Evolutionary conservation across 1,284 basidiomycete genomes (phyloP).

Genomic region (Ganoderma multipileum): DNA sequence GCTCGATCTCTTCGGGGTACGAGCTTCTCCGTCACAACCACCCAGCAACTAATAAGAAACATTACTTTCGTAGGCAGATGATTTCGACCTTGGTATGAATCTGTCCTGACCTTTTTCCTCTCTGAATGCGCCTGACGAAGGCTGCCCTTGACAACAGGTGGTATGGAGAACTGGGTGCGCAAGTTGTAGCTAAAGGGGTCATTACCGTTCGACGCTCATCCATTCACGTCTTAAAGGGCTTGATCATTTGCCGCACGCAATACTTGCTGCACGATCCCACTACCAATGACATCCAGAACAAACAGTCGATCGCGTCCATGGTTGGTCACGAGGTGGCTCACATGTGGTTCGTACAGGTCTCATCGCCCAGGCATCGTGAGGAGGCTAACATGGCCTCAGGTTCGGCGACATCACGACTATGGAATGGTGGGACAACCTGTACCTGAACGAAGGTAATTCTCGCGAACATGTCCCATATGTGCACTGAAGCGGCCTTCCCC

Average conservation of each 20-base stretch:
- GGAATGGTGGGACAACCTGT: constrained; percentile 93
- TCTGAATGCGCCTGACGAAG: not conserved
- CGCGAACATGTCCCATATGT: not conserved
- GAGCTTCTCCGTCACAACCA: not conserved
- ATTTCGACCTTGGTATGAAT: constrained; percentile 81
- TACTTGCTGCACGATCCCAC: constrained; percentile 85
- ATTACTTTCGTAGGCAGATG: constrained; percentile 57
- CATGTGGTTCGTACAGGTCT: constrained; percentile 70
- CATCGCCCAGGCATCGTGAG: not conserved
- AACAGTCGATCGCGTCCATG: constrained; percentile 80
- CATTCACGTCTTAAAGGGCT: constrained; percentile 52
- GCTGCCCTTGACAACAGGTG: constrained; percentile 49
- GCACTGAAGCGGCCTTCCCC: not conserved
- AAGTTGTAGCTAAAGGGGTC: not conserved
- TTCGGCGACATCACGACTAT: constrained; percentile 93
- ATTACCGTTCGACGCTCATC: no score
- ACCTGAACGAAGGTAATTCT: constrained; percentile 70
- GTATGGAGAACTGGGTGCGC: constrained; percentile 89
- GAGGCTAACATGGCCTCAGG: constrained; percentile 44
- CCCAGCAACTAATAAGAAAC: not conserved
- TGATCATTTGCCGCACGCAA: constrained; percentile 90
- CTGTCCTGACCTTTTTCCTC: not conserved
- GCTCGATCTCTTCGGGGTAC: constrained; percentile 81
- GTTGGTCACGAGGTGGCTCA: constrained; percentile 88
- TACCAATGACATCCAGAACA: constrained; percentile 75